A percentile compares a stretch with the other conserved stretches of the same genome.
phyloP scores from a whole-genome alignment of 768 basidiomycete genomes.

The Tylopilus subfusipes region DNA sequence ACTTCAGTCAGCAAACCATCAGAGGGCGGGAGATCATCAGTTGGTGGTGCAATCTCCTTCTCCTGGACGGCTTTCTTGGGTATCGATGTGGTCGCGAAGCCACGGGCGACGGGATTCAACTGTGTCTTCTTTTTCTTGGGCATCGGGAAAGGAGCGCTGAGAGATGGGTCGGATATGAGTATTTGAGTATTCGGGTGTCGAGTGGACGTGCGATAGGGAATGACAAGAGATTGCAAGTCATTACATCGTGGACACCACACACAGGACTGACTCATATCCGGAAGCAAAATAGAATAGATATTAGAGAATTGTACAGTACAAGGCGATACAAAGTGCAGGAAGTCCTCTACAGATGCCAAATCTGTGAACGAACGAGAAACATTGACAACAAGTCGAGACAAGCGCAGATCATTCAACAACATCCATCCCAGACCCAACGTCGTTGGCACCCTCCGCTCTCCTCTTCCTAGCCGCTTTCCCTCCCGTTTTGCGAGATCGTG shows the following conservation, averaged over 20 bases:
- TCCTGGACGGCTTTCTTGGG: conserved; percentile 62
- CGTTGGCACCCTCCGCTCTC: conserved; percentile 26
- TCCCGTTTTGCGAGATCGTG: conserved; percentile 29
- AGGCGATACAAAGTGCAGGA: conserved; percentile 25
- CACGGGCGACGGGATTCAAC: conserved; percentile 68
- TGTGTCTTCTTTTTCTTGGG: conserved; percentile 85
- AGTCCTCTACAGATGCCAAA: conserved; percentile 33
- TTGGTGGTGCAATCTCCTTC: conserved; percentile 22
- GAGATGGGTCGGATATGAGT: not conserved
- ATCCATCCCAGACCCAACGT: conserved; percentile 26
- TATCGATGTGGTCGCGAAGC: conserved; percentile 79
- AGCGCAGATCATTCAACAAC: conserved; percentile 21
- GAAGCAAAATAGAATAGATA: conserved; percentile 13
- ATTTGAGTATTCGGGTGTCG: not conserved
- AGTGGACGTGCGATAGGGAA: not conserved
- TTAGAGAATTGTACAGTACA: conserved; percentile 33
- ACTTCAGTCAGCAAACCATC: conserved; percentile 7
- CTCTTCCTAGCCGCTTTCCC: conserved; percentile 31
- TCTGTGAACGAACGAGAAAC: conserved; percentile 11
- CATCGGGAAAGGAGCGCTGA: conserved; percentile 38
- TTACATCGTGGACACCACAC: not conserved
- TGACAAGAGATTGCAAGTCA: not conserved
- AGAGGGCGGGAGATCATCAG: conserved; percentile 3
- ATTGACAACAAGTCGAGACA: conserved; percentile 10
- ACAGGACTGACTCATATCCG: not conserved